Percentiles rank a stretch among this genome's conserved stretches.
phyloP scores from a whole-genome alignment of 1,139 yeast genomes.

The Magnusiomyces tetraspermus region DNA sequence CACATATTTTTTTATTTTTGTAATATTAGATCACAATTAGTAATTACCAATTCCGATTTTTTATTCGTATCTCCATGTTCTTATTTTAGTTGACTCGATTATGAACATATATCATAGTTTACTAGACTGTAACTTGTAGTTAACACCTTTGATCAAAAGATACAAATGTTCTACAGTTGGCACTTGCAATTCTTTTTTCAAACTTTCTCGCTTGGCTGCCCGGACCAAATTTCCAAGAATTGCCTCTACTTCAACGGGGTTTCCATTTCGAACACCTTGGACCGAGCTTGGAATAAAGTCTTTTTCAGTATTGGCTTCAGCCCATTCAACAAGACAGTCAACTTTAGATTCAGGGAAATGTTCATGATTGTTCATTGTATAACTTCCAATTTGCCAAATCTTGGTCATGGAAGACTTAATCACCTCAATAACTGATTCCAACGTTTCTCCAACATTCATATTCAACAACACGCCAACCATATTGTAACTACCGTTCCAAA shows the following conservation, averaged over 20 bases:
- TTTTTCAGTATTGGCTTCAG: conserved; percentile 11
- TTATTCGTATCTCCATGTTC: too few species aligned
- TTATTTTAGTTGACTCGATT: too few species aligned
- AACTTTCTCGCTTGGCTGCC: conserved; percentile 17
- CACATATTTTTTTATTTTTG: too few species aligned
- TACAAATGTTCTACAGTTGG: neutral
- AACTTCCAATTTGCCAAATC: conserved; percentile 19
- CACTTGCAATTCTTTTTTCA: conserved; percentile 14
- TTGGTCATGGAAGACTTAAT: conserved; percentile 14
- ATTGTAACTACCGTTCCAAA: conserved; percentile 24
- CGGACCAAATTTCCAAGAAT: conserved; percentile 19
- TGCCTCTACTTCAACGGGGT: conserved; percentile 20
- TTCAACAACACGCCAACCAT: conserved; percentile 18
- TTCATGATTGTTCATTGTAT: conserved; percentile 14
- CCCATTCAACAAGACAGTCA: conserved; percentile 12
- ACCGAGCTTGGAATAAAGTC: conserved; percentile 22
- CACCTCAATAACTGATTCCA: conserved; percentile 13
- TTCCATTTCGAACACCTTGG: conserved; percentile 24
- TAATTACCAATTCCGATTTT: too few species aligned
- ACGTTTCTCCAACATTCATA: conserved; percentile 13
- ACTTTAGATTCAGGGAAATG: conserved; percentile 14
- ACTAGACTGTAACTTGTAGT: conserved; percentile 6
- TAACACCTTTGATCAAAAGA: conserved; percentile 17
- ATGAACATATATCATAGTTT: too few species aligned
- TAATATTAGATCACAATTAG: too few species aligned